Evolutionary conservation across 2,329 filamentous ascomycete genomes (phyloP), one percentile per base, ranked within the genome.

Genomic region (Aspergillus sp.): DNA sequence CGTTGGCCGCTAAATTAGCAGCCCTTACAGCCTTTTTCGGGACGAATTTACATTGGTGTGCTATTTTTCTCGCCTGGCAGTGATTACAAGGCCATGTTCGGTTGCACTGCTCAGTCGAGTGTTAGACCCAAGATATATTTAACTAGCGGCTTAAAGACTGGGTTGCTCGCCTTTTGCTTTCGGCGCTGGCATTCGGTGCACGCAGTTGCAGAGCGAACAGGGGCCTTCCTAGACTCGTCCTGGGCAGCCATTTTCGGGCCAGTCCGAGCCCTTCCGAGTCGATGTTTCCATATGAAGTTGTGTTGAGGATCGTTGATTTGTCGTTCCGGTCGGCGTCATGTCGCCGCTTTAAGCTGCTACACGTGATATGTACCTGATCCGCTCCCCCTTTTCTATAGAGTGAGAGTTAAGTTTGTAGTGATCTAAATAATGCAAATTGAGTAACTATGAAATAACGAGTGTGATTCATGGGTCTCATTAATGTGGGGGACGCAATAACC

Each of bases 31-130:
- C 48, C 25, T 72, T 76, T 55, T 74, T 78, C 25, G 66, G 64
- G 0, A 69, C 65, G 63, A 81, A 81, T 54, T 77, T 75, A 64
- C 79, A 82, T 3, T 80, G 66, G 68, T 82, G 80, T 33, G 80
- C 74, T 1, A 82, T 77, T 56, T 76, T 77, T 62, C 80, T 71
- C 33, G 76, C 68, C 60, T 78, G 74, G 62, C 79, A 82, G 61
- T 82, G 79, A 59, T 81, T 80, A 64, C 80, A 82, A 2, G 79
- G 80, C 75, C 80, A 82, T 64, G 80, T 72, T 35, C 78, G 76
- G 58, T 76, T 80, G 63, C 80, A 82, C 79, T 81, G 37, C 59
- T 55, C 25, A 31, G n/a, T 14, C 21, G 43, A 55, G 31, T 21
- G 5, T 65, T 21, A 66, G 62, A 51, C 7, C 7, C 44, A 46